phyloP scores from a whole-genome alignment of 2,329 filamentous ascomycete species.

The Trichoderma arundinaceum region DNA sequence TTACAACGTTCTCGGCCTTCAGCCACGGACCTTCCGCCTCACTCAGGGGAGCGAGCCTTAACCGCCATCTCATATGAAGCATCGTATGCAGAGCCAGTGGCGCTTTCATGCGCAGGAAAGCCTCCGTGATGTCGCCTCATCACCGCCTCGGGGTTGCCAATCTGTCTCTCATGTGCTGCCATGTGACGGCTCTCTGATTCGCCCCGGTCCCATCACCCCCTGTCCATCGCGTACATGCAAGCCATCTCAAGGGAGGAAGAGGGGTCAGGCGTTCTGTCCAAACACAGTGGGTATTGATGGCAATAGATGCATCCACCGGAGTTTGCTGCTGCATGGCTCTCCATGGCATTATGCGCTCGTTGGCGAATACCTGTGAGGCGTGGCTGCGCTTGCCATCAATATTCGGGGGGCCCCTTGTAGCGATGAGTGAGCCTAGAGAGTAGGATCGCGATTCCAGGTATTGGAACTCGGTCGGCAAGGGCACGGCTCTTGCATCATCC shows the following conservation, averaged over 20 bases:
- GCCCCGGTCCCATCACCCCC: neutral
- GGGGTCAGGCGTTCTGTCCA: neutral
- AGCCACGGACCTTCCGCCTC: neutral
- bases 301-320: neutral
- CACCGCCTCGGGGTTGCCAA: neutral
- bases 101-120: neutral
- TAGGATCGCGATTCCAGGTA: no score
- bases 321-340: neutral
- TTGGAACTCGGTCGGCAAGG: no score
- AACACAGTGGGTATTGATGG: no score
- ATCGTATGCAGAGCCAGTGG: neutral
- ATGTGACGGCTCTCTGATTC: neutral
- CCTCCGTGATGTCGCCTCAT: neutral
- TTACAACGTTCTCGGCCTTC: neutral
- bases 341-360: neutral
- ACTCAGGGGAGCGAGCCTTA: neutral
- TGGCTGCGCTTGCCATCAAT: no score
- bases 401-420: no score
- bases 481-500: no score
- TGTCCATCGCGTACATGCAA: constrained; percentile 10
- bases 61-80: neutral
- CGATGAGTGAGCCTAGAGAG: no score
- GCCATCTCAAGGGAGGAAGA: constrained; percentile 6
- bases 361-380: neutral
- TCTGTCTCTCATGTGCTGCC: neutral